Evolutionary conservation across 2,329 filamentous ascomycete species (phyloP).

Genomic region (Colletotrichum tropicicola): DNA sequence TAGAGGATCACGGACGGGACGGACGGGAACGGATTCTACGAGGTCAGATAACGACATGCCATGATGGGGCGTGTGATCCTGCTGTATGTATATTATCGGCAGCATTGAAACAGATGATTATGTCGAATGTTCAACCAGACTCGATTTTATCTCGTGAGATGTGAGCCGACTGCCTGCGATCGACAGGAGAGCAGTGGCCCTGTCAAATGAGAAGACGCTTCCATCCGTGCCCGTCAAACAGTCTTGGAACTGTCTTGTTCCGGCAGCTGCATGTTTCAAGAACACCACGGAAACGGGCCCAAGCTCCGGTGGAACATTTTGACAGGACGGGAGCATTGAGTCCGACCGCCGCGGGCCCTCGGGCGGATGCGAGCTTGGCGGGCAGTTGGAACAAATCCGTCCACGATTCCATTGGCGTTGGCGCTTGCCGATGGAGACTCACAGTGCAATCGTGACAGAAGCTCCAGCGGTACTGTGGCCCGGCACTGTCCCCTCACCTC

Average conservation of each 20-base stretch:
- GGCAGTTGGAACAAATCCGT: neutral
- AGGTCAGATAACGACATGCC: constrained; percentile 24
- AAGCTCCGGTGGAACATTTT: neutral
- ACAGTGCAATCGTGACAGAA: neutral
- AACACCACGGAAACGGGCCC: neutral
- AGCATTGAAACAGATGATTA: constrained; percentile 6
- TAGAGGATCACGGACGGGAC: constrained; percentile 26
- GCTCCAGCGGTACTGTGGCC: neutral
- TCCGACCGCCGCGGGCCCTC: neutral
- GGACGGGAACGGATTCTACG: constrained; percentile 14
- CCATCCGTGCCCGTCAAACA: neutral
- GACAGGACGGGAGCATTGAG: neutral
- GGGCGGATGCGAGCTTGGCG: neutral
- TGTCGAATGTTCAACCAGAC: constrained; percentile 3
- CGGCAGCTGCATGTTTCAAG: neutral
- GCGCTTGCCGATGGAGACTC: neutral
- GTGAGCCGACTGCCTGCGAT: neutral
- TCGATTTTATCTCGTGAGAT: neutral
- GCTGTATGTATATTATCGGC: constrained; percentile 32
- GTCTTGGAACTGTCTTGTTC: too few species aligned
- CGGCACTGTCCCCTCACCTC: constrained; percentile 2
- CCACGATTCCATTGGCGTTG: neutral
- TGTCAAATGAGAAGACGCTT: neutral
- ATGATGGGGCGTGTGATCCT: constrained; percentile 26
- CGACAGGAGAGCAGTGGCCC: neutral